Evolutionary conservation across 1,139 yeast species (phyloP).

Genomic region (Hyphopichia buzzinii): DNA sequence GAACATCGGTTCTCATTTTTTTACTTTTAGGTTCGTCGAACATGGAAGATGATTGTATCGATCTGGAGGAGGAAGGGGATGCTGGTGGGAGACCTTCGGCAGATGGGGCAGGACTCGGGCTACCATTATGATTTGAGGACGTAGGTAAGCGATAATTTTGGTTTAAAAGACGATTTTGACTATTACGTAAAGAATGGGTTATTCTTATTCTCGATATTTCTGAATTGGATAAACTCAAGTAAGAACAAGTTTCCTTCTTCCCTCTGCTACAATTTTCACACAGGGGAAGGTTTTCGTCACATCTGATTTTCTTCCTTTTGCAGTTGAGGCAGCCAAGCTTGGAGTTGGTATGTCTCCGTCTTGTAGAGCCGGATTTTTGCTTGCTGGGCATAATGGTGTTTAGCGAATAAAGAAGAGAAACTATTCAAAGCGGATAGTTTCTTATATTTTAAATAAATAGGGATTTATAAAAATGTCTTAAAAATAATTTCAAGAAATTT

Average conservation of each 20-base stretch:
- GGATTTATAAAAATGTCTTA: too few species aligned
- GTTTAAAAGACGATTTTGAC: slow-evolving; percentile 28
- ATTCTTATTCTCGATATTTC: slow-evolving; percentile 27
- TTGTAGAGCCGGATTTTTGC: slow-evolving; percentile 10
- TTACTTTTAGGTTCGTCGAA: neutral
- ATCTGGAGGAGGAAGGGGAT: neutral
- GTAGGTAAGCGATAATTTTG: slow-evolving; percentile 30
- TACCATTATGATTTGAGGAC: slow-evolving; percentile 8
- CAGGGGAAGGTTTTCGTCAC: slow-evolving; percentile 45
- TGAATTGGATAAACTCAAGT: slow-evolving; percentile 20
- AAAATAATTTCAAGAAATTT: too few species aligned
- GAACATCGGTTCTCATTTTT: neutral
- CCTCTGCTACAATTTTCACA: slow-evolving; percentile 40
- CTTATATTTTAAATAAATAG: too few species aligned
- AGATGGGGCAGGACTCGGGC: neutral
- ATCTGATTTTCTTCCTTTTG: slow-evolving; percentile 44
- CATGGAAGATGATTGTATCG: neutral
- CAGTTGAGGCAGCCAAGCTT: slow-evolving; percentile 45
- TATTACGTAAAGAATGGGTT: slow-evolving; percentile 27
- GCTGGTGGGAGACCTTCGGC: neutral
- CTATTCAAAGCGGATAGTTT: too few species aligned
- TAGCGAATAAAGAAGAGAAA: too few species aligned
- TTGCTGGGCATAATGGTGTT: slow-evolving; percentile 6
- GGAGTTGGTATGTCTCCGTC: slow-evolving; percentile 43
- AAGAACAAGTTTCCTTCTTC: slow-evolving; percentile 31